Evolutionary conservation across 768 basidiomycete species (phyloP).

Genomic region (Rhizopogon vinicolor): DNA sequence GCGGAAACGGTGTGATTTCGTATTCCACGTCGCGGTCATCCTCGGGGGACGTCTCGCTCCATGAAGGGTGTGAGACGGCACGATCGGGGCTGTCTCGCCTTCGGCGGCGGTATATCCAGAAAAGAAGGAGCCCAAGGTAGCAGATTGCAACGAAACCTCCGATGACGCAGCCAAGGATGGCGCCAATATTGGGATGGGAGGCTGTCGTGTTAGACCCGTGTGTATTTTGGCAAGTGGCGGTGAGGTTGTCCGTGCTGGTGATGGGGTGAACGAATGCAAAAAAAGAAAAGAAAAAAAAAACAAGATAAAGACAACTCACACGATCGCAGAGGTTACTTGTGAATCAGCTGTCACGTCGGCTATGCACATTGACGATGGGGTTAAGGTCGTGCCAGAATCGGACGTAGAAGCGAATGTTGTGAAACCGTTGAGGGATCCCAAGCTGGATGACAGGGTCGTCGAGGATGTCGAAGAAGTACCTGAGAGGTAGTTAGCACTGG

Average conservation of each 20-base stretch:
- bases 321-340: constrained; percentile 6
- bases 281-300: no score
- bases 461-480: no score
- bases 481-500: no score
- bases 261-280: neutral
- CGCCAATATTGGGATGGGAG: constrained; percentile 17
- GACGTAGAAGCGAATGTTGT: no score
- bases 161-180: constrained; percentile 48
- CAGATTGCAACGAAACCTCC: constrained; percentile 35
- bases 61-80: constrained; percentile 23
- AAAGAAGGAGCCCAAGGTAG: constrained; percentile 22
- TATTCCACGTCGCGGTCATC: constrained; percentile 28
- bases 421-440: no score
- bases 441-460: no score
- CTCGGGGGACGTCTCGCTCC: constrained; percentile 21
- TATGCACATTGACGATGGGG: neutral
- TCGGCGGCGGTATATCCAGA: constrained; percentile 20
- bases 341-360: neutral
- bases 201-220: constrained; percentile 17
- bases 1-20: constrained; percentile 12
- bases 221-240: constrained; percentile 5
- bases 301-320: constrained; percentile 13
- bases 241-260: constrained; percentile 9
- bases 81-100: constrained; percentile 39
- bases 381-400: no score